phyloP scores from a whole-genome alignment of 768 basidiomycete species.

The Boletus patriciae region DNA sequence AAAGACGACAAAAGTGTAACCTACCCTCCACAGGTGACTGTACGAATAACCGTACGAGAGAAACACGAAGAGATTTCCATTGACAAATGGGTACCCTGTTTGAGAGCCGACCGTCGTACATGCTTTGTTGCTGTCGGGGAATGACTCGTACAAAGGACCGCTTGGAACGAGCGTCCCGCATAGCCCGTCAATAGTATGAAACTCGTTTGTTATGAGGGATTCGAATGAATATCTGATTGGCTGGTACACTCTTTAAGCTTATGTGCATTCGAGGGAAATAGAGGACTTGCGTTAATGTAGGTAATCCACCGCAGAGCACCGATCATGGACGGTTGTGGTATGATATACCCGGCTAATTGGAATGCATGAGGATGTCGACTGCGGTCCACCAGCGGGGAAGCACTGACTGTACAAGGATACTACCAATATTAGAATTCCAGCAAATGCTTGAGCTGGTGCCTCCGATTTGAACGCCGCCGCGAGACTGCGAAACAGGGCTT shows the following conservation, averaged over 20 bases:
- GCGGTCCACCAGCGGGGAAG: not conserved
- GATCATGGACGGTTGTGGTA: slow-evolving; percentile 63
- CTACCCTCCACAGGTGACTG: slow-evolving; percentile 50
- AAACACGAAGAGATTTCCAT: slow-evolving; percentile 56
- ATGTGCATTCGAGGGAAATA: slow-evolving; percentile 33
- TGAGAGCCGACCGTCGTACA: slow-evolving; percentile 70
- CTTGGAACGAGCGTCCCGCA: slow-evolving; percentile 61
- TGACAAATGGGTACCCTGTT: slow-evolving; percentile 58
- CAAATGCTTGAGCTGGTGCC: slow-evolving; percentile 62
- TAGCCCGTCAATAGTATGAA: slow-evolving; percentile 62
- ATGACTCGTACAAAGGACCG: slow-evolving; percentile 59
- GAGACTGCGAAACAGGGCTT: slow-evolving; percentile 70
- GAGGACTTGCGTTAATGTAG: slow-evolving; percentile 51
- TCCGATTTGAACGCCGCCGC: slow-evolving; percentile 59
- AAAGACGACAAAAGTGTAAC: slow-evolving; percentile 6
- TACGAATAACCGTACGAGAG: slow-evolving; percentile 44
- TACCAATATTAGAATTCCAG: slow-evolving; percentile 50
- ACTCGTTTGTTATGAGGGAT: slow-evolving; percentile 76
- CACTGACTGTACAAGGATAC: slow-evolving; percentile 49
- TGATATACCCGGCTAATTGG: slow-evolving; percentile 48
- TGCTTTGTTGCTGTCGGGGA: slow-evolving; percentile 64
- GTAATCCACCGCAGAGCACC: slow-evolving; percentile 69
- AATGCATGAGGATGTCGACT: not conserved
- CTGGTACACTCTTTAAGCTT: slow-evolving; percentile 6
- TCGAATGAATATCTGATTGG: slow-evolving; percentile 71